Percentiles rank a stretch among this genome's conserved stretches.
Evolutionary conservation across 495 filamentous ascomycete genomes (phyloP).

Genomic region (Stereocaulon alpinum): DNA sequence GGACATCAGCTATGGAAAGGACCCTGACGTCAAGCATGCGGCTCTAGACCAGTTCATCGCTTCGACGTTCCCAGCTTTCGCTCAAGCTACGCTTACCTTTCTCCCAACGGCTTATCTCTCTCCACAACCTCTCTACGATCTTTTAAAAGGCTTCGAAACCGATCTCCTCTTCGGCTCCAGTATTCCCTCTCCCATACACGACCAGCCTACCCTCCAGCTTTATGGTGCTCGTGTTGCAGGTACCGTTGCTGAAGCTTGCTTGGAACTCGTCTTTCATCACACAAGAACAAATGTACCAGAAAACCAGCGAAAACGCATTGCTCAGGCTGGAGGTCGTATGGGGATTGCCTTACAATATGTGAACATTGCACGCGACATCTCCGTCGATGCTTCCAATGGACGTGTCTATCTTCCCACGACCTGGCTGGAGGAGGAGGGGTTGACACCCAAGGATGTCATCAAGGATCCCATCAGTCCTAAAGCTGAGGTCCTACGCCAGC

Average conservation of each 20-base stretch:
- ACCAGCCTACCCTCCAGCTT: constrained; percentile 42
- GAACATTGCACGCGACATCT: constrained; percentile 60
- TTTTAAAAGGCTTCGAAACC: constrained; percentile 51
- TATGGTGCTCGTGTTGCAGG: constrained; percentile 55
- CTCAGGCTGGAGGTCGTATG: constrained; percentile 47
- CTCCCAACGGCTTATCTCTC: constrained; percentile 46
- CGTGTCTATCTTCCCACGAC: constrained; percentile 52
- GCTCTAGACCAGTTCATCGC: constrained; percentile 25
- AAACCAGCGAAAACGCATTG: constrained; percentile 23
- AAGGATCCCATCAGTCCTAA: constrained; percentile 30
- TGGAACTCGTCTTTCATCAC: constrained; percentile 51
- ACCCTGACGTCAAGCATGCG: constrained; percentile 7
- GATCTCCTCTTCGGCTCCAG: constrained; percentile 42
- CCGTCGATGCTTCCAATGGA: constrained; percentile 46
- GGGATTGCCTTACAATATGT: constrained; percentile 59
- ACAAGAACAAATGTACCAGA: constrained; percentile 23
- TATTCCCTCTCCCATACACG: constrained; percentile 41
- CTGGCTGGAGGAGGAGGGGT: constrained; percentile 47
- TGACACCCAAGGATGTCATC: constrained; percentile 44
- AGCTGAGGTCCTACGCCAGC: constrained; percentile 38
- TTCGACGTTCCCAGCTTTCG: constrained; percentile 36
- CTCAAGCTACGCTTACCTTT: constrained; percentile 38
- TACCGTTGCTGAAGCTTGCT: constrained; percentile 54
- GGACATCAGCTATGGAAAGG: constrained; percentile 27
- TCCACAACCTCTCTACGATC: constrained; percentile 42